These are phyloP conservation scores for Trichoderma sp. DNA, from an alignment of 2,329 filamentous ascomycete species.

Conservation along the genomic window DNA sequence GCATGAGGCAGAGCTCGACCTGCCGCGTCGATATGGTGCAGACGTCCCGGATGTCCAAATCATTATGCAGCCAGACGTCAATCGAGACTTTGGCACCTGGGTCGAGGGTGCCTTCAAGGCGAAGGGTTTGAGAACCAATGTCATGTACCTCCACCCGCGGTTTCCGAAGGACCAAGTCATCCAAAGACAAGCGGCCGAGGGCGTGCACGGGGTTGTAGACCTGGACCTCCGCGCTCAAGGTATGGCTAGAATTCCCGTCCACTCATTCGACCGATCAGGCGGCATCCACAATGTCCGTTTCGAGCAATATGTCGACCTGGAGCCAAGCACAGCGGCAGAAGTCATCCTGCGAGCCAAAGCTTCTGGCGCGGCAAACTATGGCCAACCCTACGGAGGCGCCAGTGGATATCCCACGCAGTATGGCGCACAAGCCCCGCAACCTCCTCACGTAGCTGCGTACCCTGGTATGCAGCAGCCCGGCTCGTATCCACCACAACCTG, in stretches of 20 bases:
- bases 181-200: constrained; percentile 80
- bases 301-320: constrained; percentile 82
- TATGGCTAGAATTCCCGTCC: constrained; percentile 71
- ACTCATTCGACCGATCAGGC: constrained; percentile 77
- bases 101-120: constrained; percentile 73
- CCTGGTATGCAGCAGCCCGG: constrained; percentile 27
- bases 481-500: constrained; percentile 35
- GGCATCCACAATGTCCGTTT: constrained; percentile 76
- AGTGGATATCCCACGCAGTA: constrained; percentile 33
- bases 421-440: constrained; percentile 28
- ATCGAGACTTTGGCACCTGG: constrained; percentile 77
- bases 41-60: constrained; percentile 90
- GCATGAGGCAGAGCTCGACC: constrained; percentile 58
- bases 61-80: constrained; percentile 73
- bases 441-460: constrained; percentile 24
- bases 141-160: constrained; percentile 74
- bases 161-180: constrained; percentile 77
- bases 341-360: constrained; percentile 71
- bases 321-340: constrained; percentile 74
- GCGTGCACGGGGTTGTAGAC: constrained; percentile 80
- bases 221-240: constrained; percentile 68
- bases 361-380: constrained; percentile 31
- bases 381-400: constrained; percentile 31
- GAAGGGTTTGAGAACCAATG: constrained; percentile 70
- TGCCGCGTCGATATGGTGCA: constrained; percentile 68